Evolutionary conservation across 306 rosid species (phyloP), one percentile per base, ranked within the genome.

Genomic region (Vigna reflexopilosa): DNA sequence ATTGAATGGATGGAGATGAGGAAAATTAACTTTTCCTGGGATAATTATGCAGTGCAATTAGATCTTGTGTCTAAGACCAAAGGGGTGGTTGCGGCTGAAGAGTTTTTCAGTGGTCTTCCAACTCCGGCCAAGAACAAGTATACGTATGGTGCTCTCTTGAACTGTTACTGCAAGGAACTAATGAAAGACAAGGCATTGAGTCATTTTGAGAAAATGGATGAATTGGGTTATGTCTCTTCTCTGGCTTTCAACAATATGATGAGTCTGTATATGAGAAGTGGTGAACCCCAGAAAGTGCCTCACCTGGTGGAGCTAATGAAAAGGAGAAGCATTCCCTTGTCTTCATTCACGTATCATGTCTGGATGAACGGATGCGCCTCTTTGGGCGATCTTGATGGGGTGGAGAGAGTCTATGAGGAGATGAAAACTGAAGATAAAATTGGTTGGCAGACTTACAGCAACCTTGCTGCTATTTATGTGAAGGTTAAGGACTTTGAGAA

Each of bases 1-100:
- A 75, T 93, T 89, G 91, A 95, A 77, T 93, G 98, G 99, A 93
- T 93, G 97, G 86, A 82, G 83, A 80, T 73, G 84, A 84, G 87
- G 84, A 82, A 85, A 71, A 77, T 93, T 52, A 79, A 82, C 16
- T 95, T 81, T 77, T 69, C 90, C 3, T 61, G 38, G 28, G 13
- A 58, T 15, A 90, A 95, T 77, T 83, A 82, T 77, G 91, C 99
- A 0, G 30, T 91, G 19, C 72, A 84, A 54, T 77, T 93, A 66
- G 98, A 93, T 85, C 94, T 95, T 45, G 77, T 81, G 67, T 83
- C 87, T 45, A 91, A 89, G 79, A 82, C 85, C 71, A 85, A 87
- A 69, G 94, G 96, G 56, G 14, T 91, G 45, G 78, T 75, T 70
- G 96, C 82, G 1, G 97, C 98, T n/a, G 97, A 91, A 87, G 85